Percentiles rank a stretch among this genome's conserved stretches.
These are phyloP conservation scores for Zea mays DNA, from an alignment of 176 grass and related monocot genomes.

Conservation along the genomic window DNA sequence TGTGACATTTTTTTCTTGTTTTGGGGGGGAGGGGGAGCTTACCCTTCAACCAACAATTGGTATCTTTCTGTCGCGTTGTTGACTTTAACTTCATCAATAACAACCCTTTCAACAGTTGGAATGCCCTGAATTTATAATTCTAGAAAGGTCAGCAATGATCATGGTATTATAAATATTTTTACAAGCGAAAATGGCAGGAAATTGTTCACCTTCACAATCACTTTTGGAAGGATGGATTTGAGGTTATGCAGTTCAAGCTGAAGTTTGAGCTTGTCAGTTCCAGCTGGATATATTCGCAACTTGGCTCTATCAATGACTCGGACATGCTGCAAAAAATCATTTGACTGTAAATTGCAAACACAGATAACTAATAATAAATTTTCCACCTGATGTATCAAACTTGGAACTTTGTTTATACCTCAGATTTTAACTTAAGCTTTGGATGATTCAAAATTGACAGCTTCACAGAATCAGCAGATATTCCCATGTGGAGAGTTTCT, in stretches of 20 bases:
- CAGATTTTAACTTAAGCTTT: constrained; percentile 86
- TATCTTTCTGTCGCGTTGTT: constrained; percentile 6
- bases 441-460: constrained; percentile 83
- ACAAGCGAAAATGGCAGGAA: background rate
- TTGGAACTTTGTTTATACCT: constrained; percentile 51
- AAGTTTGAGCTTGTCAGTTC: constrained; percentile 70
- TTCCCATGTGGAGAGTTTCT: constrained; percentile 60
- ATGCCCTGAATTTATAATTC: constrained; percentile 66
- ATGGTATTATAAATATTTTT: constrained; percentile 15
- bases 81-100: constrained; percentile 45
- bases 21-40: constrained; percentile 13
- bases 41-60: constrained; percentile 85
- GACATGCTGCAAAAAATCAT: constrained; percentile 58
- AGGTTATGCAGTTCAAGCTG: constrained; percentile 76
- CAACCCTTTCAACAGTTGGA: constrained; percentile 79
- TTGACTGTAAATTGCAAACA: constrained; percentile 7
- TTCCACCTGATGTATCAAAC: constrained; percentile 3
- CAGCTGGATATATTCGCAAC: constrained; percentile 78
- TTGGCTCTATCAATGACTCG: constrained; percentile 57
- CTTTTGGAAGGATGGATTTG: constrained; percentile 79
- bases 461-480: constrained; percentile 67
- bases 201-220: constrained; percentile 81
- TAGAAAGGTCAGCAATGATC: constrained; percentile 29
- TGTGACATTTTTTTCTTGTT: background rate
- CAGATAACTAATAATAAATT: background rate